Conservation (phyloP, 225 moss, liverwort and hornwort genomes). For the Climacium dendroides region DNA sequence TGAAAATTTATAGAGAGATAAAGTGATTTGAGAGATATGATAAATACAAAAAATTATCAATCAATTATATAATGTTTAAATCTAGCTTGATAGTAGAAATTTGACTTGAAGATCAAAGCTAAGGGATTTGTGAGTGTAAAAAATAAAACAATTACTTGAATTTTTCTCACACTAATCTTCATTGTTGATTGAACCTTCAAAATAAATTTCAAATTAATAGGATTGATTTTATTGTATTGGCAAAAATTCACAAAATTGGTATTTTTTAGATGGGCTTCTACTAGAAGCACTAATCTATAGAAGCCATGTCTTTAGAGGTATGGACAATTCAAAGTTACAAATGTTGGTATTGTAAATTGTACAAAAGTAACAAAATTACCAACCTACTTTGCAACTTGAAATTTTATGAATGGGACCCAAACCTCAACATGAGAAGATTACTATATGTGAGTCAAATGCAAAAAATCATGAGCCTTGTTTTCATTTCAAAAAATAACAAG, state of each 20-base stretch:
- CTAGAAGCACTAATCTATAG: neutral
- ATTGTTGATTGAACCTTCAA: neutral
- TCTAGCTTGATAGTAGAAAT: neutral
- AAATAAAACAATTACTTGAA: no score
- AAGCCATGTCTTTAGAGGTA: neutral
- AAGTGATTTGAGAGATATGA: neutral
- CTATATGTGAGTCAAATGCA: neutral
- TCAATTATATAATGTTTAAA: neutral
- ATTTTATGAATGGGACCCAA: neutral
- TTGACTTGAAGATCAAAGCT: neutral
- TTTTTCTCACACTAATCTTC: neutral
- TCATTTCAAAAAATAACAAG: neutral
- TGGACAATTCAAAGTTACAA: neutral
- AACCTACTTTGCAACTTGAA: accelerated
- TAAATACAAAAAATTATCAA: neutral
- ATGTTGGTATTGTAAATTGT: neutral
- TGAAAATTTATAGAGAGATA: no score
- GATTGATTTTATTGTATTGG: neutral
- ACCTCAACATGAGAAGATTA: neutral
- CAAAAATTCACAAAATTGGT: neutral
- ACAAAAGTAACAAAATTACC: neutral
- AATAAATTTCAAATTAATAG: neutral
- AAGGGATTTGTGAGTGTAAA: neutral
- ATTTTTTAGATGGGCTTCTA: neutral
- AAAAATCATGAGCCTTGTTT: neutral